Conservation (phyloP, 1,139 yeast genomes). For the Sugiyamaella xylanicola region DNA sequence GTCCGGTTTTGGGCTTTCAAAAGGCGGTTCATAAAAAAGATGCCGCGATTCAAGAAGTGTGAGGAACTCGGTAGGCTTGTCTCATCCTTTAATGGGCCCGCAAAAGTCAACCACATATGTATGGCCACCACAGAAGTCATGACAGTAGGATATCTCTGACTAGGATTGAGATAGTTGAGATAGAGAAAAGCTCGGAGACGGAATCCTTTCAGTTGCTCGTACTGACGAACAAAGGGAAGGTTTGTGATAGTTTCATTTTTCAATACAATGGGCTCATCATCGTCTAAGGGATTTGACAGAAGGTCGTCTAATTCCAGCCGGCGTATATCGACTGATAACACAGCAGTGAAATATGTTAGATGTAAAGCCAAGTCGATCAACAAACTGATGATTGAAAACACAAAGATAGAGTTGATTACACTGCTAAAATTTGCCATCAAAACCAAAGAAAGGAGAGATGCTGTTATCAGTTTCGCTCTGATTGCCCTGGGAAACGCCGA, state of each 20-base stretch:
- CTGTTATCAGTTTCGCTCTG: conserved; percentile 35
- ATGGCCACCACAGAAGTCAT: conserved; percentile 6
- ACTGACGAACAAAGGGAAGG: conserved; percentile 7
- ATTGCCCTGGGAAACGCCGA: conserved; percentile 45
- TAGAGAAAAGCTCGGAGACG: conserved; percentile 24
- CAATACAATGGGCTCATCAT: background rate
- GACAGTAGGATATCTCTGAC: conserved; percentile 20
- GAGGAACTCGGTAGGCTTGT: background rate
- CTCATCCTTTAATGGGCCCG: background rate
- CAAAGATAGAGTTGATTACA: conserved; percentile 4
- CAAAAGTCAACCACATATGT: conserved; percentile 16
- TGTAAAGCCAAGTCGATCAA: conserved; percentile 61
- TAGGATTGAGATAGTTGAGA: conserved; percentile 23
- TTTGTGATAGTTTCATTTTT: background rate
- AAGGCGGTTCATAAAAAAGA: conserved; percentile 9
- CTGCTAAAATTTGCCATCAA: conserved; percentile 6
- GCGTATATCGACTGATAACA: conserved; percentile 65
- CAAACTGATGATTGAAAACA: conserved; percentile 49
- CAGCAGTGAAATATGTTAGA: conserved; percentile 63
- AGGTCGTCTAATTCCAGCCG: conserved; percentile 63
- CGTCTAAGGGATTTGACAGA: conserved; percentile 30
- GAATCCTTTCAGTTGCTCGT: conserved; percentile 8
- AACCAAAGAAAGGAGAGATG: conserved; percentile 36
- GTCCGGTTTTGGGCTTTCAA: background rate
- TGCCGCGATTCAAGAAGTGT: background rate